Conservation (phyloP, 768 basidiomycete genomes). For the Baorangia bicolor region DNA sequence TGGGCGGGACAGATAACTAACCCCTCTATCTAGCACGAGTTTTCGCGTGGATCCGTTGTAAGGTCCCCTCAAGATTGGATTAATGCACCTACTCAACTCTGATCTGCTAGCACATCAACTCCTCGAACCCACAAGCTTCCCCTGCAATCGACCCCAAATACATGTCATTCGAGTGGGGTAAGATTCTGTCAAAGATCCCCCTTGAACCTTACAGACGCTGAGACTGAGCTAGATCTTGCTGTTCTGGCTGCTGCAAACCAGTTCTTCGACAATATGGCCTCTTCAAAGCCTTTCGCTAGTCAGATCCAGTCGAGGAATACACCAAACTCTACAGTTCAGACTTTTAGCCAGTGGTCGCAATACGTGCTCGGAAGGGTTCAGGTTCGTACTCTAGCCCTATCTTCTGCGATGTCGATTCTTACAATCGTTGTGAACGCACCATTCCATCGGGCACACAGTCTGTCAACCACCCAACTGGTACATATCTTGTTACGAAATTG, state of each 20-base stretch:
- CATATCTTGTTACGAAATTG: neutral
- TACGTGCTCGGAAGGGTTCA: neutral
- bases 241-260: neutral
- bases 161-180: conserved; percentile 1
- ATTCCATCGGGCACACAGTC: neutral
- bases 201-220: neutral
- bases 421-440: neutral
- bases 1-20: neutral
- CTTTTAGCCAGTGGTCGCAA: neutral
- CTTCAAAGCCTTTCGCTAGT: neutral
- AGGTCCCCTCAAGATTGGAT: neutral
- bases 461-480: neutral
- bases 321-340: neutral
- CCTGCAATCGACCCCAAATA: neutral
- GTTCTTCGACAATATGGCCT: neutral
- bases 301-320: neutral
- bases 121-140: neutral
- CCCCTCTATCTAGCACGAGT: neutral
- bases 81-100: neutral
- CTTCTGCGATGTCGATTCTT: neutral
- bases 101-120: neutral
- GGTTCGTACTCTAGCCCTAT: neutral
- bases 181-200: neutral
- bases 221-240: neutral
- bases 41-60: conserved; percentile 1